Evolutionary conservation across 2,329 filamentous ascomycete genomes (phyloP).

Genomic region (Exophiala spinifera): DNA sequence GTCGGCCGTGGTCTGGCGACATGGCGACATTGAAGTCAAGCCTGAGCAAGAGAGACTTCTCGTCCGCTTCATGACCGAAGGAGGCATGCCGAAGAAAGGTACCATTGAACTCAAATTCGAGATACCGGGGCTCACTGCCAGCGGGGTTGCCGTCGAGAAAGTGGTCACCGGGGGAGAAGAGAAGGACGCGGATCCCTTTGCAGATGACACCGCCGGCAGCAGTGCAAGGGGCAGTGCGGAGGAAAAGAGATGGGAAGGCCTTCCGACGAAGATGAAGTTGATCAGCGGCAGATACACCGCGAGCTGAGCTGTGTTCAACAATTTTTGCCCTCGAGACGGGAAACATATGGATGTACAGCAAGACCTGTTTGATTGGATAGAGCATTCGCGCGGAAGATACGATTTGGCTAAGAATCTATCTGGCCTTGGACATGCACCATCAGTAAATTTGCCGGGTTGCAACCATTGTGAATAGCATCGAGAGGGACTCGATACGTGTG

Average conservation of each 20-base stretch:
- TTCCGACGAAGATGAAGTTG: conserved; percentile 65
- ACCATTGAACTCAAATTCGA: conserved; percentile 84
- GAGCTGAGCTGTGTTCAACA: conserved; percentile 28
- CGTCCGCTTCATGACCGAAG: conserved; percentile 74
- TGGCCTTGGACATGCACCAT: background rate
- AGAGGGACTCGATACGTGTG: too few relatives aligned
- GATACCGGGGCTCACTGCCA: conserved; percentile 55
- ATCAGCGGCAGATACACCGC: conserved; percentile 74
- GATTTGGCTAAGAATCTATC: background rate
- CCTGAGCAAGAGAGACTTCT: conserved; percentile 65
- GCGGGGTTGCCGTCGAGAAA: conserved; percentile 62
- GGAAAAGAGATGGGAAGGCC: conserved; percentile 58
- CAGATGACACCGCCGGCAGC: conserved; percentile 40
- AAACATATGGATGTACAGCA: background rate
- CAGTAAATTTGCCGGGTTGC: too few relatives aligned
- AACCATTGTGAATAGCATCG: too few relatives aligned
- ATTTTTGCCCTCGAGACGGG: background rate
- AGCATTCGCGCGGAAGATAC: background rate
- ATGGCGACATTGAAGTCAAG: conserved; percentile 53
- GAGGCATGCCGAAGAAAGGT: conserved; percentile 64
- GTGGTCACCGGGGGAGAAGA: conserved; percentile 29
- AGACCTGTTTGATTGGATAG: background rate
- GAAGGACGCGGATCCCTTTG: conserved; percentile 46
- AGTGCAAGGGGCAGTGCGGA: conserved; percentile 31
- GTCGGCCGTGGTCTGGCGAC: conserved; percentile 45